Evolutionary conservation across 768 basidiomycete genomes (phyloP), one percentile per base, ranked within the genome.

Genomic region (Sporobolomyces pararoseus): DNA sequence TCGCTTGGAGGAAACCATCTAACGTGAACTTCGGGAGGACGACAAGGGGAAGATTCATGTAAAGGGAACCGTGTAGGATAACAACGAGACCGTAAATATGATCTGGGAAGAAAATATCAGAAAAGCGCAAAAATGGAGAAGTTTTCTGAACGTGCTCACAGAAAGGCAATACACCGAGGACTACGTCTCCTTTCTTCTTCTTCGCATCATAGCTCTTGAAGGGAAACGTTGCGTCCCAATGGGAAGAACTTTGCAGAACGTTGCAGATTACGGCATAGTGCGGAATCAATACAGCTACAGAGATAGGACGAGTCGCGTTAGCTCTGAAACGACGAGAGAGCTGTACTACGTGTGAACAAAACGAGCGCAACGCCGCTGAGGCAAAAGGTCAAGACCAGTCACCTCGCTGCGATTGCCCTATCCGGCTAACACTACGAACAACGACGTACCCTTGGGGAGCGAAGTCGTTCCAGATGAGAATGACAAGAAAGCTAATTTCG

Each of bases 41-140:
- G 37, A 70, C 67, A 49, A 73, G 47, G 5, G 67, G 66, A 1
- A 37, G 14, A 37, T 60, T 27, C n/a, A 50, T 34, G 59, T 57
- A 73, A 12, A 70, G 7, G 5, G 57, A 63, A 2, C 3, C 10
- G 62, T 73, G 72, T 0, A 70, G 66, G 1, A 66, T 53, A 19
- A 65, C 58, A 17, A 74, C 59, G 7, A 68, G 46, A 0, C 73
- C 73, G 62, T 70, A 74, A 31, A 74, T 74, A 51, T 74, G 68
- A 46, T 57, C 59, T 61, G 37, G 7, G 13, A 42, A 14, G 53
- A 12, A 21, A 25, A 17, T 42, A 9, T 9, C 10, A 9, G 39
- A 42, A 42, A 42, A 17, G 39, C 39, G 17, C 39, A 17, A 42
- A 17, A 42, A 42, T 9, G 10, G 39, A 42, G 10, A 42, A 17